These are phyloP conservation scores for Fusarium vanettenii DNA, from an alignment of 2,329 filamentous ascomycete species.

Conservation along the genomic window DNA sequence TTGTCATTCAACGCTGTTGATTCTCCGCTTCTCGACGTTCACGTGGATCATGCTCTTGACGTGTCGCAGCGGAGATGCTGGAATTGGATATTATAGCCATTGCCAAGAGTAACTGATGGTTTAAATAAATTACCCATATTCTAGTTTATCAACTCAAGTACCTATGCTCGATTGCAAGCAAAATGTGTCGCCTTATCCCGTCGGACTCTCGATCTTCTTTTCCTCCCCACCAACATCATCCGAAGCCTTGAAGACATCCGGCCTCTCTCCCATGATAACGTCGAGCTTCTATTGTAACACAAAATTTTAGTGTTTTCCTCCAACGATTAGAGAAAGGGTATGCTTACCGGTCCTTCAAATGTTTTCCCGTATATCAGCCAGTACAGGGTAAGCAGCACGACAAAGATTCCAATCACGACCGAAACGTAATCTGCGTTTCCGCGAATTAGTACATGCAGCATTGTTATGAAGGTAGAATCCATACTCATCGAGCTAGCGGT, in stretches of 20 bases:
- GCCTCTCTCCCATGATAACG: slow-evolving; percentile 22
- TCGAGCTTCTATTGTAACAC: slow-evolving; percentile 12
- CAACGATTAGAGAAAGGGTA: accelerated
- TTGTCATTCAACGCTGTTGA: background rate
- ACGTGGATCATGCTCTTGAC: background rate
- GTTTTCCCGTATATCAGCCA: slow-evolving; percentile 29
- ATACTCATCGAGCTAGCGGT: slow-evolving; percentile 35
- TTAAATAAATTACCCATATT: background rate
- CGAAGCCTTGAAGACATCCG: slow-evolving; percentile 2
- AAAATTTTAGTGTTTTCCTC: background rate
- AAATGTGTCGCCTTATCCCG: background rate
- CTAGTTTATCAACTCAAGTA: too few species aligned
- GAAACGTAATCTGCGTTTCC: slow-evolving; percentile 48
- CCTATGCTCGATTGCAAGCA: background rate
- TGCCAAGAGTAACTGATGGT: background rate
- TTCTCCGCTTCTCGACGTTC: background rate
- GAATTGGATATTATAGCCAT: background rate
- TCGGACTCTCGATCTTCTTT: slow-evolving; percentile 12
- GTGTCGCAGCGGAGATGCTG: background rate
- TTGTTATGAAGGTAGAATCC: background rate
- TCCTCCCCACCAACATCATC: slow-evolving; percentile 29
- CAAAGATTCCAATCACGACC: slow-evolving; percentile 51
- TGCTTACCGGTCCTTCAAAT: slow-evolving; percentile 33
- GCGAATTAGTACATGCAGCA: background rate
- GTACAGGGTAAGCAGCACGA: slow-evolving; percentile 16